Evolutionary conservation across 116 monocot species (phyloP).

Genomic region (Phalaenopsis hybrid): DNA sequence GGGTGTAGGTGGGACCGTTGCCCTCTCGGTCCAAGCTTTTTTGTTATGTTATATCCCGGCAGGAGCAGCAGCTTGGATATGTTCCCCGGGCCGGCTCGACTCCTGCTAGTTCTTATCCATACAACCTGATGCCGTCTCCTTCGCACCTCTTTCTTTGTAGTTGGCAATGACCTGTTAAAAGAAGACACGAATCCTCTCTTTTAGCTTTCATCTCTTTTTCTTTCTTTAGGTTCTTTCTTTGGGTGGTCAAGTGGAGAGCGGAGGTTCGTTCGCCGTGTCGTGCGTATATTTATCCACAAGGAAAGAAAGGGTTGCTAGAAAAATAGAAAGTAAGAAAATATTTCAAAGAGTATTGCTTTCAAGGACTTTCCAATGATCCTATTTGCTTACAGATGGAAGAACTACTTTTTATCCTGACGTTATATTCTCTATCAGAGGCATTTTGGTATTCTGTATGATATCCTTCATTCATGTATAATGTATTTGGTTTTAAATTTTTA

Average conservation of each 20-base stretch:
- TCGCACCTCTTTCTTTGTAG: constrained; percentile 4
- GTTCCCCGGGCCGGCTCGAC: neutral
- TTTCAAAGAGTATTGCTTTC: too few relatives aligned
- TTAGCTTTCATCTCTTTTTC: constrained; percentile 3
- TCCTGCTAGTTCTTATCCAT: too few relatives aligned
- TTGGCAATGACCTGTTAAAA: neutral
- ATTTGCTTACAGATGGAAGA: too few relatives aligned
- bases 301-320: too few relatives aligned
- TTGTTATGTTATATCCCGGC: neutral
- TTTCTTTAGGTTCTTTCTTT: neutral
- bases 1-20: neutral
- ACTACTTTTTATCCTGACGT: too few relatives aligned
- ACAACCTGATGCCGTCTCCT: too few relatives aligned
- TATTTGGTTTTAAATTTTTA: too few relatives aligned
- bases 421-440: too few relatives aligned
- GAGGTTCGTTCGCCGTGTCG: neutral
- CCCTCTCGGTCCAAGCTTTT: neutral
- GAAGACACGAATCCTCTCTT: constrained; percentile 3
- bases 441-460: too few relatives aligned
- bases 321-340: too few relatives aligned
- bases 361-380: too few relatives aligned
- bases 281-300: neutral
- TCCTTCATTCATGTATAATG: too few relatives aligned
- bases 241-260: neutral
- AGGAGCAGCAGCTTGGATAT: constrained; percentile 2